Base-by-base conservation (phyloP, 768 basidiomycete species). In the Pholiota conissans region DNA sequence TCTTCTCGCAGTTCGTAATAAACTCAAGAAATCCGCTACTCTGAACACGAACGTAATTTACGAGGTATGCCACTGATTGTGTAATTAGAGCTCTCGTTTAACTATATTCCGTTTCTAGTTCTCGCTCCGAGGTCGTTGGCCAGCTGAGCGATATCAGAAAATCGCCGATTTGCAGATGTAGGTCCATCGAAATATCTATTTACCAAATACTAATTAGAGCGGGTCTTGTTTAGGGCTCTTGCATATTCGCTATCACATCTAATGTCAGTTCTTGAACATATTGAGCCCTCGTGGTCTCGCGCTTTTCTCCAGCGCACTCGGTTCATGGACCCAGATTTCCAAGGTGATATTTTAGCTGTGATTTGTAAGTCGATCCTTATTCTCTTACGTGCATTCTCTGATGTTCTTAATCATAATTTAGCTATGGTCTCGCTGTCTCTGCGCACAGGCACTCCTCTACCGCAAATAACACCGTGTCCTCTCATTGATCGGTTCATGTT, bases 401-500 rank as follows among this genome's bases (percentile, higher is more conserved):
- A 58, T 34, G n/a, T 2, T 37, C 30, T 55, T 24, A 39, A 40
- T 5, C 18, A 3, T 10, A 18, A 48, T 28, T 26, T 10, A 91
- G 90, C 82, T 29, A 83, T 95, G 81, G 85, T 91, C 54, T 87
- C 91, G 0, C 86, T 85, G 0, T 81, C 91, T 7, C 74, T 95
- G 16, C 81, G 87, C 14, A 87, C 87, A 0, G 92, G 90, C 3
- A 75, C 74, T 6, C 85, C 93, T 0, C 75, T 95, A 2, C 93
- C 93, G 0, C 93, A 95, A 65, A 90, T 95, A 53, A 94, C 92
- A 2, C 92, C 93, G 0, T 89, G 87, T 63, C 92, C 86, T 1
- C 72, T 84, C 7, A 61, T 82, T 0, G 80, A 83, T 59, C 70
- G 82, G 9, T 84, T 80, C 59, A 72, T 75, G 69, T 67, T 73